These are phyloP conservation scores for Phytophthora chlamydospora DNA, from an alignment of 352 stramenopile genomes.

Conservation along the genomic window DNA sequence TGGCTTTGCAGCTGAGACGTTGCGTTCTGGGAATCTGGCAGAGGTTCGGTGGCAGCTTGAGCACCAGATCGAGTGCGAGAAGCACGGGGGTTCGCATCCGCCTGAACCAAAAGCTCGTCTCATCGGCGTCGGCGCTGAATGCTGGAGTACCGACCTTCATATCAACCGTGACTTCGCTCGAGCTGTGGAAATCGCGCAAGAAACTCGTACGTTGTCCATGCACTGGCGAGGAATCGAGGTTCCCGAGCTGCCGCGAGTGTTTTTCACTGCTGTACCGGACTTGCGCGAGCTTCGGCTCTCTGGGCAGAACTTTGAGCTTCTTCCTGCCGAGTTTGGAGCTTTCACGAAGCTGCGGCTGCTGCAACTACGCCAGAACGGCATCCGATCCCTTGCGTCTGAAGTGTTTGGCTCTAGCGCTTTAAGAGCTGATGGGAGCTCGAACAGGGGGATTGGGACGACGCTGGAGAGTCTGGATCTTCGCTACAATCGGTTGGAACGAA, in stretches of 20 bases:
- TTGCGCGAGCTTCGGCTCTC: constrained; percentile 69
- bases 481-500: constrained; percentile 55
- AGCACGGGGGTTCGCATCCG: constrained; percentile 35
- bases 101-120: constrained; percentile 41
- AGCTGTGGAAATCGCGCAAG: constrained; percentile 42
- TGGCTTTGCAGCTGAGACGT: constrained; percentile 46
- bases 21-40: constrained; percentile 49
- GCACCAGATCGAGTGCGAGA: constrained; percentile 54
- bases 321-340: constrained; percentile 44
- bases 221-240: constrained; percentile 73
- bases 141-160: constrained; percentile 76
- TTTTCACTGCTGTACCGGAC: constrained; percentile 49
- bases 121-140: constrained; percentile 58
- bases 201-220: constrained; percentile 56
- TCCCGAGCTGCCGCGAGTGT: constrained; percentile 46
- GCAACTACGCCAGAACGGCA: constrained; percentile 67
- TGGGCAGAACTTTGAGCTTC: constrained; percentile 48
- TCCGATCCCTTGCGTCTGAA: constrained; percentile 47
- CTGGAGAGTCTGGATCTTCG: constrained; percentile 72
- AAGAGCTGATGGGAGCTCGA: neutral
- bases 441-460: constrained; percentile 16
- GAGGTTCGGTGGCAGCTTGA: constrained; percentile 63
- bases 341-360: constrained; percentile 58
- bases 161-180: constrained; percentile 60
- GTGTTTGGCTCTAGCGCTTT: constrained; percentile 36